Evolutionary conservation across 495 filamentous ascomycete species (phyloP).

Genomic region (Hypoxylon crocopeplum): DNA sequence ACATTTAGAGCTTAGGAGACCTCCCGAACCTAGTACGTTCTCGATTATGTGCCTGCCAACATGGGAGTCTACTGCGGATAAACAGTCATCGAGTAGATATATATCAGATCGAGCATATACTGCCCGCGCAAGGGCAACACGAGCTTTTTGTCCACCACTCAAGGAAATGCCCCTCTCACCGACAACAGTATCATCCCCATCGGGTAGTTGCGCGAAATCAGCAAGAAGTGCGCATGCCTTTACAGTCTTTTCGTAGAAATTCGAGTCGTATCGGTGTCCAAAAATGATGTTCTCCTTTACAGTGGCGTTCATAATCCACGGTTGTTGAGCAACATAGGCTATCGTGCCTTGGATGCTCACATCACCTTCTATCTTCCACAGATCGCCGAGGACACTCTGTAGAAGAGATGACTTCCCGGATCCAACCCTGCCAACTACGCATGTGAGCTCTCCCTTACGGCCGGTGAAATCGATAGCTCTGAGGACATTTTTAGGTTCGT

Average conservation of each 20-base stretch:
- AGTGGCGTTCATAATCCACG: conserved; percentile 98
- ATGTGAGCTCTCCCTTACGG: conserved; percentile 88
- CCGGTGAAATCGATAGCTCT: conserved; percentile 84
- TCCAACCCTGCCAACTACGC: conserved; percentile 94
- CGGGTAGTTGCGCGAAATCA: conserved; percentile 90
- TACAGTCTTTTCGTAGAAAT: conserved; percentile 92
- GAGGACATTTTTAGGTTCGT: conserved; percentile 61
- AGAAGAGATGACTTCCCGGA: conserved; percentile 93
- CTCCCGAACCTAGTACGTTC: conserved; percentile 84
- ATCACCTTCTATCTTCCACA: conserved; percentile 88
- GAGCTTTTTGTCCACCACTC: conserved; percentile 95
- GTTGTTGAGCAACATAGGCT: conserved; percentile 89
- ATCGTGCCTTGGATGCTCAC: conserved; percentile 80
- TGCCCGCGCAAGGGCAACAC: conserved; percentile 91
- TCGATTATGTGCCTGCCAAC: conserved; percentile 95
- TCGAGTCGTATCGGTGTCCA: conserved; percentile 91
- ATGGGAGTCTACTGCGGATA: conserved; percentile 97
- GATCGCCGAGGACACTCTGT: conserved; percentile 83
- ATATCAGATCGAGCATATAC: conserved; percentile 98
- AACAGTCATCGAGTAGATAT: conserved; percentile 90
- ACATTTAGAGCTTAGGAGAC: conserved; percentile 85
- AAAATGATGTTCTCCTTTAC: conserved; percentile 98
- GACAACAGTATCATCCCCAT: conserved; percentile 96
- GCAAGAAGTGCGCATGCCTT: conserved; percentile 92
- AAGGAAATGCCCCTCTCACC: conserved; percentile 97